These are phyloP conservation scores for Medicago lupulina DNA, from an alignment of 306 rosid genomes.

Conservation along the genomic window DNA sequence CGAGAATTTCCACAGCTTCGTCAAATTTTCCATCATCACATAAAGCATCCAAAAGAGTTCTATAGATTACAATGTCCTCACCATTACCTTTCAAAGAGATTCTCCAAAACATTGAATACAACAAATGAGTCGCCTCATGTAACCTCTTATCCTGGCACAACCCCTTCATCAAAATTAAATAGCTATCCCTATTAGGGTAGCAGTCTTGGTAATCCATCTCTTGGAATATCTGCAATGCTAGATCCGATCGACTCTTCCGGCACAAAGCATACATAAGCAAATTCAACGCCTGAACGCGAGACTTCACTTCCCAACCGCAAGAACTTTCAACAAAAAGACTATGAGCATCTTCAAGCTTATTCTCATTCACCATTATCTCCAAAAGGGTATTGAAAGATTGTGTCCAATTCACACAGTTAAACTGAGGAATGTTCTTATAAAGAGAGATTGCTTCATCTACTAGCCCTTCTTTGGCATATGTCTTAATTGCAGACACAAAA, in stretches of 20 bases:
- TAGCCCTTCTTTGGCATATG: conserved; percentile 46
- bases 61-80: conserved; percentile 60
- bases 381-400: conserved; percentile 55
- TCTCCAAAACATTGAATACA: conserved; percentile 70
- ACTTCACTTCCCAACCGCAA: conserved; percentile 60
- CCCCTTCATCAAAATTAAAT: conserved; percentile 56
- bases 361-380: conserved; percentile 55
- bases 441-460: conserved; percentile 53
- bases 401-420: conserved; percentile 62
- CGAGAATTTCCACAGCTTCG: conserved; percentile 54
- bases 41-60: conserved; percentile 59
- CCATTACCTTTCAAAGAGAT: conserved; percentile 62
- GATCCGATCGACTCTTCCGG: conserved; percentile 50
- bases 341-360: conserved; percentile 49
- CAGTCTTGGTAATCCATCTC: conserved; percentile 63
- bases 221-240: conserved; percentile 56
- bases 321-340: conserved; percentile 52
- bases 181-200: conserved; percentile 58
- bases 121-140: conserved; percentile 61
- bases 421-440: conserved; percentile 50
- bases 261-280: conserved; percentile 59
- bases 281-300: conserved; percentile 51
- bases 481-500: conserved; percentile 56
- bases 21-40: conserved; percentile 55
- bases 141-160: conserved; percentile 60